These are phyloP conservation scores for Discostella pseudostelligera DNA, from an alignment of 108 stramenopile species.

Conservation along the genomic window DNA sequence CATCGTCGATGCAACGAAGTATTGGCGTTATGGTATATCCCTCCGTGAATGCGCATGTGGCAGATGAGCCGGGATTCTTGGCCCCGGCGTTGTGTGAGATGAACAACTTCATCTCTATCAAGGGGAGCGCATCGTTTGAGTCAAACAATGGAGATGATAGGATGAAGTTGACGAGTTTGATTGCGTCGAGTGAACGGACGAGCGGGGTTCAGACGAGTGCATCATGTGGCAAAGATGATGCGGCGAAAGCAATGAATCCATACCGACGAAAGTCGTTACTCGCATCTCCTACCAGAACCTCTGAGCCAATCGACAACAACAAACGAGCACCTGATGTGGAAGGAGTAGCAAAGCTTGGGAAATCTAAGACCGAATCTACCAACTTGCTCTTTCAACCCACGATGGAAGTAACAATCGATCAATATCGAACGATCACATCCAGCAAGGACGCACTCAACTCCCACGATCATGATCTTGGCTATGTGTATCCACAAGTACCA, in stretches of 20 bases:
- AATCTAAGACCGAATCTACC: slow-evolving; percentile 8
- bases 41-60: slow-evolving; percentile 71
- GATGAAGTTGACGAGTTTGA: not conserved
- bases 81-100: slow-evolving; percentile 73
- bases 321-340: not conserved
- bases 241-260: not conserved
- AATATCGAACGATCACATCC: slow-evolving; percentile 61
- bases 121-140: slow-evolving; percentile 16
- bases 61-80: slow-evolving; percentile 68
- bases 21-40: slow-evolving; percentile 80
- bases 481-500: slow-evolving; percentile 64
- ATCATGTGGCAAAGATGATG: not conserved
- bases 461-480: slow-evolving; percentile 32
- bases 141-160: slow-evolving; percentile 10
- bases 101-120: slow-evolving; percentile 68
- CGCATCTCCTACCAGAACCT: not conserved
- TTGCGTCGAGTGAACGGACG: slow-evolving; percentile 17
- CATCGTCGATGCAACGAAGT: slow-evolving; percentile 63
- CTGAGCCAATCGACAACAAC: not conserved
- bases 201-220: not conserved
- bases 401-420: slow-evolving; percentile 62
- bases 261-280: slow-evolving; percentile 6
- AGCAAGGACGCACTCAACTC: slow-evolving; percentile 12
- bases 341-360: not conserved
- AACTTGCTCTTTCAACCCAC: slow-evolving; percentile 64